Evolutionary conservation across 2,329 filamentous ascomycete species (phyloP).

Genomic region (Fusarium floridanum): DNA sequence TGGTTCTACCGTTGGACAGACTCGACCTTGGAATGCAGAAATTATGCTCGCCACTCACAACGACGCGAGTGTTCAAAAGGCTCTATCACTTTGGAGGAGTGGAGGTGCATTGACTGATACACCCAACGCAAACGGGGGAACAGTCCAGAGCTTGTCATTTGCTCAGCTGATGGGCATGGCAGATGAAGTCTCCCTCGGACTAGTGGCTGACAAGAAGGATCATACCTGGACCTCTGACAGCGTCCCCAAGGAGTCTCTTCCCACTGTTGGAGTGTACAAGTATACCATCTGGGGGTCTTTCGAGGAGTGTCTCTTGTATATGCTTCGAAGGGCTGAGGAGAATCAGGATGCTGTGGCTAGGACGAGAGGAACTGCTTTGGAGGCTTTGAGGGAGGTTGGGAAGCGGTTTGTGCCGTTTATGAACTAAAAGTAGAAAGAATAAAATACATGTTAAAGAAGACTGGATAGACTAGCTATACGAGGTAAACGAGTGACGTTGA

Average conservation of each 20-base stretch:
- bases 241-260: background rate
- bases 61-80: conserved; percentile 9
- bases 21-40: conserved; percentile 14
- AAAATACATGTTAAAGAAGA: background rate
- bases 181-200: conserved; percentile 18
- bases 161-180: conserved; percentile 25
- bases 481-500: background rate
- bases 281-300: conserved; percentile 26
- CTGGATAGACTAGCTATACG: background rate
- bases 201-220: conserved; percentile 12
- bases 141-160: conserved; percentile 9
- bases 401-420: conserved; percentile 3
- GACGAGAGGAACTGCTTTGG: conserved; percentile 12
- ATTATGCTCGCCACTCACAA: conserved; percentile 20
- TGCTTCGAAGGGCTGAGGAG: conserved; percentile 22
- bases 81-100: conserved; percentile 6
- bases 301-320: conserved; percentile 20
- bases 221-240: background rate
- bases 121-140: conserved; percentile 11
- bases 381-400: conserved; percentile 4
- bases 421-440: background rate
- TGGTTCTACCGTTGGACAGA: background rate
- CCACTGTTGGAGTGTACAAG: conserved; percentile 17
- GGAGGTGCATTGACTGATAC: background rate
- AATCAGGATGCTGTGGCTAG: conserved; percentile 26